Evolutionary conservation across 129 eudicot genomes (phyloP).

Genomic region (Logfia minima): DNA sequence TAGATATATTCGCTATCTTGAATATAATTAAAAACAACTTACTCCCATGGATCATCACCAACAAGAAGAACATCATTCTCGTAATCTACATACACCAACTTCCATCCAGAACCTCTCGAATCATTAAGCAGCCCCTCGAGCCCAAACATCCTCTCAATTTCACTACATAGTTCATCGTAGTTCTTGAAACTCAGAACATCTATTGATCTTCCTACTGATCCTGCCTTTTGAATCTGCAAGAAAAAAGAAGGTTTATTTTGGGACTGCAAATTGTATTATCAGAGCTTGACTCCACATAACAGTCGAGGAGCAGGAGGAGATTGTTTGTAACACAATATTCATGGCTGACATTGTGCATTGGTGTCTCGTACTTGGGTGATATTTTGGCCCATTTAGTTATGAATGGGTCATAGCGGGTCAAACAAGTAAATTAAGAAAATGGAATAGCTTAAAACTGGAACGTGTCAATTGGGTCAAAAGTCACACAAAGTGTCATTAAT

Average conservation of each 20-base stretch:
- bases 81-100: constrained; percentile 82
- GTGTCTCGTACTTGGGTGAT: neutral
- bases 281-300: neutral
- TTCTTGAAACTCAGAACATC: constrained; percentile 71
- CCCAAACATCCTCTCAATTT: constrained; percentile 89
- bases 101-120: constrained; percentile 75
- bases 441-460: neutral
- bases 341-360: neutral
- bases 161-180: constrained; percentile 66
- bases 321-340: neutral
- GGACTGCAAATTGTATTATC: neutral
- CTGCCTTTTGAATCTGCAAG: constrained; percentile 79
- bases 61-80: constrained; percentile 89
- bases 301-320: neutral
- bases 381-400: neutral
- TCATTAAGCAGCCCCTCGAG: constrained; percentile 78
- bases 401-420: neutral
- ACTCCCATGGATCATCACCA: constrained; percentile 99
- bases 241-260: neutral
- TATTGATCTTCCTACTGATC: constrained; percentile 93
- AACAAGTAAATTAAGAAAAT: neutral
- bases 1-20: neutral
- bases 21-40: constrained; percentile 35
- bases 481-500: neutral
- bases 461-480: neutral